Conservation (phyloP, 768 basidiomycete genomes). For the Pisolithus orientalis region DNA sequence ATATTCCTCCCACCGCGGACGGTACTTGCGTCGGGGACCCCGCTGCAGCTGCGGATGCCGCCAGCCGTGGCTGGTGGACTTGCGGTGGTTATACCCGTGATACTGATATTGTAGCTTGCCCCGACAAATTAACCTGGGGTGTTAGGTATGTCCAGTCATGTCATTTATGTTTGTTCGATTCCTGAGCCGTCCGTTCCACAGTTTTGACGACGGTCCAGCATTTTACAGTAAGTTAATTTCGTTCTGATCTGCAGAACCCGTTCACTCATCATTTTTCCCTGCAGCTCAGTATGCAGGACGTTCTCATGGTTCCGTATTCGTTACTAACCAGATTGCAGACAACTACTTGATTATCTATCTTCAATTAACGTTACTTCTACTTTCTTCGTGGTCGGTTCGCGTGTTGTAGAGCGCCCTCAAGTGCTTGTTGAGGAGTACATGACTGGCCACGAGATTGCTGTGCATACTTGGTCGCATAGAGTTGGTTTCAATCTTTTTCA, state of each 20-base stretch:
- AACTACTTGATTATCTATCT: slow-evolving; percentile 66
- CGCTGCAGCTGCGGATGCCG: slow-evolving; percentile 46
- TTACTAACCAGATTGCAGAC: slow-evolving; percentile 30
- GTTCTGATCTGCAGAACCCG: not conserved
- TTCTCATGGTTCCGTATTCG: no score
- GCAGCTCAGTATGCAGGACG: slow-evolving; percentile 43
- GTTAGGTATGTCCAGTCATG: slow-evolving; percentile 37
- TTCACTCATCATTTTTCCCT: slow-evolving; percentile 9
- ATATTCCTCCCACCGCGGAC: slow-evolving; percentile 53
- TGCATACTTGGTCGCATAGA: slow-evolving; percentile 89
- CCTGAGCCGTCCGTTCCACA: slow-evolving; percentile 16
- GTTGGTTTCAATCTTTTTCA: slow-evolving; percentile 27
- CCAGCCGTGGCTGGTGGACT: slow-evolving; percentile 85
- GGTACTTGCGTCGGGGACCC: slow-evolving; percentile 66
- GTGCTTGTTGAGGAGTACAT: slow-evolving; percentile 79
- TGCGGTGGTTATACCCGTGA: slow-evolving; percentile 65
- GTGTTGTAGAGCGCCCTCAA: slow-evolving; percentile 70
- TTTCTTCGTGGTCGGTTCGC: slow-evolving; percentile 88
- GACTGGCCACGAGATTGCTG: slow-evolving; percentile 72
- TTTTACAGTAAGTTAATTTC: slow-evolving; percentile 57
- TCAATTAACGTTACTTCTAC: slow-evolving; percentile 65
- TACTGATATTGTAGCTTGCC: slow-evolving; percentile 62
- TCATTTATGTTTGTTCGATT: not conserved
- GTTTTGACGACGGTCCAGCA: slow-evolving; percentile 86
- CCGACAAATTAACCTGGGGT: slow-evolving; percentile 69